Conservation (phyloP, 805 yeast species). For the Blastobotrys parvus region DNA sequence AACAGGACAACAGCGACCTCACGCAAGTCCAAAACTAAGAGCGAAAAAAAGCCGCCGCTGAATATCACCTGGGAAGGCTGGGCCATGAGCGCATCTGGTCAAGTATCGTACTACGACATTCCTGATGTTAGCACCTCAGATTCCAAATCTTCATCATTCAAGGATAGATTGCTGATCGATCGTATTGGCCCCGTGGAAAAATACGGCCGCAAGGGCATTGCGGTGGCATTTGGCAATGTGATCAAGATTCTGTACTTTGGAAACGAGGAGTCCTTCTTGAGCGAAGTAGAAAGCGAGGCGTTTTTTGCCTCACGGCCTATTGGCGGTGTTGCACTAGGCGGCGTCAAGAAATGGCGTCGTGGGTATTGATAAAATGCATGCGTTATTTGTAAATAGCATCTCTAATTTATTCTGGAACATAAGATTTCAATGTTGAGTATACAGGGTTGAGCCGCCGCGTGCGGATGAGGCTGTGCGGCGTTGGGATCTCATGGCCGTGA, state of each 20-base stretch:
- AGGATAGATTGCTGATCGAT: conserved; percentile 36
- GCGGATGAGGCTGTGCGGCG: too few species aligned
- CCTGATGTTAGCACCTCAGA: conserved; percentile 28
- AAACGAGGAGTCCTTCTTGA: conserved; percentile 42
- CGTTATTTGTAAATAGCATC: neutral
- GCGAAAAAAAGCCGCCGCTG: conserved; percentile 24
- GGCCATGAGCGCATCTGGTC: conserved; percentile 63
- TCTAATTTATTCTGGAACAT: neutral
- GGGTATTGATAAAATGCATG: neutral
- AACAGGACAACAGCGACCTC: neutral
- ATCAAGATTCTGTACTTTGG: conserved; percentile 71
- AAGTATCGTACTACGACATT: conserved; percentile 49
- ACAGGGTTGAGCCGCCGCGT: too few species aligned
- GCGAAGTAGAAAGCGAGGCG: conserved; percentile 3
- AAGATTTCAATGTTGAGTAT: too few species aligned
- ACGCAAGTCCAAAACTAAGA: neutral
- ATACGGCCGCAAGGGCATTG: conserved; percentile 72
- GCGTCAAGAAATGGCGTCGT: neutral
- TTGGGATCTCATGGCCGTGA: too few species aligned
- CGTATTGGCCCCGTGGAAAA: conserved; percentile 53
- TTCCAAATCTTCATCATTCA: neutral
- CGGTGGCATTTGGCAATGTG: conserved; percentile 64
- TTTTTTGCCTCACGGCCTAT: neutral
- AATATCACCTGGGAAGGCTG: conserved; percentile 71
- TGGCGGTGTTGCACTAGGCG: neutral